Evolutionary conservation across 139 green algal species (phyloP).

Genomic region (Picocystis salinarum): DNA sequence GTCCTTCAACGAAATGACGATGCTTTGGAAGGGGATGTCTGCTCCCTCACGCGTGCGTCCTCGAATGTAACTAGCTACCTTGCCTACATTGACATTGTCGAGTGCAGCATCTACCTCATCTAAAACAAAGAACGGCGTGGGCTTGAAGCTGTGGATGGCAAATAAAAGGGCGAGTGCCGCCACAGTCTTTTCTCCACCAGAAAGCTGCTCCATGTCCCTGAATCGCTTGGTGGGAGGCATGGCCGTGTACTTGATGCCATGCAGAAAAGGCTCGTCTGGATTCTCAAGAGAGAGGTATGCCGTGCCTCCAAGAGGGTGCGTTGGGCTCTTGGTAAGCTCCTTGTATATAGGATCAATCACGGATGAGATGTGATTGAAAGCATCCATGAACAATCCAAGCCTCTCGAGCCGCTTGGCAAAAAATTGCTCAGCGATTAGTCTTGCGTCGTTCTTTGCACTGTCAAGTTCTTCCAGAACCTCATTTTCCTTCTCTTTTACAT

Average conservation of each 20-base stretch:
- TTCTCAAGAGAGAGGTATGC: conserved; percentile 74
- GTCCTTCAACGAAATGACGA: conserved; percentile 89
- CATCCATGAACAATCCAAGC: conserved; percentile 54
- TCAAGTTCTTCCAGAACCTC: conserved; percentile 53
- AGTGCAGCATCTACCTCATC: conserved; percentile 80
- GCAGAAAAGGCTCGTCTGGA: conserved; percentile 64
- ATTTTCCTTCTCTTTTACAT: conserved; percentile 49
- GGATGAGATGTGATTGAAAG: conserved; percentile 60
- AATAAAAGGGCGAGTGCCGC: conserved; percentile 91
- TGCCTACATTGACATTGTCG: conserved; percentile 82
- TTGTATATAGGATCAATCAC: conserved; percentile 89
- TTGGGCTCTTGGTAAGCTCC: conserved; percentile 41
- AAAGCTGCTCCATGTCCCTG: conserved; percentile 93
- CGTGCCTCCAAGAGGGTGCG: conserved; percentile 54
- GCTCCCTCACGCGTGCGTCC: conserved; percentile 29
- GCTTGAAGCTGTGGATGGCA: conserved; percentile 75
- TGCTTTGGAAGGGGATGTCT: conserved; percentile 23
- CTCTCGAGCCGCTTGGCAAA: conserved; percentile 26
- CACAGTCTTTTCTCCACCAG: conserved; percentile 72
- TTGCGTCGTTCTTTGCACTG: conserved; percentile 24
- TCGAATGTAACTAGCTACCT: conserved; percentile 78
- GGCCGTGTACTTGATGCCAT: conserved; percentile 56
- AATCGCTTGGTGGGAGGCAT: conserved; percentile 94
- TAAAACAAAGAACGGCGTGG: conserved; percentile 92
- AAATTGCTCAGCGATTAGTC: conserved; percentile 37